phyloP scores from a whole-genome alignment of 2,329 filamentous ascomycete species.

The Scedosporium minutisporum region DNA sequence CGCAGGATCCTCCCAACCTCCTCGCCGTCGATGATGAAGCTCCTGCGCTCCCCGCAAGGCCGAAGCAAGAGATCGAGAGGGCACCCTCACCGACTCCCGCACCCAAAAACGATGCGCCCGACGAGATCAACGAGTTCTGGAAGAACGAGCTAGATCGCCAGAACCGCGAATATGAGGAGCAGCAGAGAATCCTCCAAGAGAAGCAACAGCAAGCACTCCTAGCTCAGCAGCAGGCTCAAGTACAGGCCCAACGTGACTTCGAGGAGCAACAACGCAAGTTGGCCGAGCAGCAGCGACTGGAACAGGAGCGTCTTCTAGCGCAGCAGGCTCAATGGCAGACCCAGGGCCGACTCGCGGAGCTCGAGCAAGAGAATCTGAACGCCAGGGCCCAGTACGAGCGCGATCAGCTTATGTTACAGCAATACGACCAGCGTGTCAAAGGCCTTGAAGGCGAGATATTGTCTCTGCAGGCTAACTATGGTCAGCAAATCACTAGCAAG shows the following conservation, averaged over 20 bases:
- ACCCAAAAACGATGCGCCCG: constrained; percentile 65
- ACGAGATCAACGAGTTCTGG: constrained; percentile 97
- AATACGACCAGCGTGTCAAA: constrained; percentile 93
- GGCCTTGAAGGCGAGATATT: constrained; percentile 78
- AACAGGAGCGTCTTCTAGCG: constrained; percentile 79
- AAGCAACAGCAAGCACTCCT: constrained; percentile 74
- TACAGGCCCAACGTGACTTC: constrained; percentile 88
- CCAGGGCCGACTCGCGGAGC: constrained; percentile 86
- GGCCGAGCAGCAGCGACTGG: constrained; percentile 79
- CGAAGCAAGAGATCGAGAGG: constrained; percentile 62
- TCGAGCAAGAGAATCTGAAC: constrained; percentile 90
- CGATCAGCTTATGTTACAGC: constrained; percentile 94
- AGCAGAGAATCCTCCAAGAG: constrained; percentile 80
- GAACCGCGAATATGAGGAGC: constrained; percentile 89
- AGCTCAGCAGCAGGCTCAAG: constrained; percentile 70
- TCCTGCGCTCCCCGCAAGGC: constrained; percentile 73
- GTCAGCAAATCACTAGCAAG: constrained; percentile 77
- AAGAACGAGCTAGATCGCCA: constrained; percentile 84
- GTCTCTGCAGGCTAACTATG: constrained; percentile 73
- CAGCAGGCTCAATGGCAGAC: constrained; percentile 92
- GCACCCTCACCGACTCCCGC: constrained; percentile 60
- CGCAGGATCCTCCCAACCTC: constrained; percentile 85
- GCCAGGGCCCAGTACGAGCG: constrained; percentile 91
- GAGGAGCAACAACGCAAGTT: constrained; percentile 87
- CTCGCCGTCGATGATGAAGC: constrained; percentile 76